Conservation (phyloP, 257 asterid species). For the Solanum chilense region DNA sequence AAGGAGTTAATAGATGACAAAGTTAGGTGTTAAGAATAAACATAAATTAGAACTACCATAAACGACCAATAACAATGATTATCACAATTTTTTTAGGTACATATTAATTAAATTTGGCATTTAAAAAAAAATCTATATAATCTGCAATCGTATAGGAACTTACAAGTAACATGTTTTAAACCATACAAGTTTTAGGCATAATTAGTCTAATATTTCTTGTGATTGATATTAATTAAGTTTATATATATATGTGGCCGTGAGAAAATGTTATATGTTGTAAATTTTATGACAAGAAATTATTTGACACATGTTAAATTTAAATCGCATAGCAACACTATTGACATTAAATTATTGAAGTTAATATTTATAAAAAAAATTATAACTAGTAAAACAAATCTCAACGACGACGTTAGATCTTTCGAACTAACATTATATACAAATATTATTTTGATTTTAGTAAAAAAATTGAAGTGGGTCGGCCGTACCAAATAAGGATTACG, state of each 20-base stretch:
- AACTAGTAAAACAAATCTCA: not conserved
- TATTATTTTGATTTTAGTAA: not conserved
- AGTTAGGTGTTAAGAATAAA: not conserved
- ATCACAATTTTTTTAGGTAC: not conserved
- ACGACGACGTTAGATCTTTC: not conserved
- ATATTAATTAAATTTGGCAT: not conserved
- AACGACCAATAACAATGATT: not conserved
- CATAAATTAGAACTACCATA: not conserved
- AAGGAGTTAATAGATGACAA: not conserved
- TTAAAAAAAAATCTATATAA: not conserved
- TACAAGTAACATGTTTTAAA: not conserved
- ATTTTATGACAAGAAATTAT: not conserved
- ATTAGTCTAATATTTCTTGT: not conserved
- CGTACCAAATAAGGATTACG: not conserved
- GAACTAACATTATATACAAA: too few species aligned
- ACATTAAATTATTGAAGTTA: not conserved
- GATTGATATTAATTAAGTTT: not conserved
- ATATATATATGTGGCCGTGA: not conserved
- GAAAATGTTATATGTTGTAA: not conserved
- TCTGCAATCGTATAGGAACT: not conserved
- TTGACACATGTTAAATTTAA: accelerated
- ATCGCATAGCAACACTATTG: not conserved
- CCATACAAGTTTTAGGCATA: not conserved
- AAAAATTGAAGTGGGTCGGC: not conserved
- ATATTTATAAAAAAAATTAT: not conserved